These are phyloP conservation scores for Phialocephala sp. DNA, from an alignment of 2,329 filamentous ascomycete species.

Conservation along the genomic window DNA sequence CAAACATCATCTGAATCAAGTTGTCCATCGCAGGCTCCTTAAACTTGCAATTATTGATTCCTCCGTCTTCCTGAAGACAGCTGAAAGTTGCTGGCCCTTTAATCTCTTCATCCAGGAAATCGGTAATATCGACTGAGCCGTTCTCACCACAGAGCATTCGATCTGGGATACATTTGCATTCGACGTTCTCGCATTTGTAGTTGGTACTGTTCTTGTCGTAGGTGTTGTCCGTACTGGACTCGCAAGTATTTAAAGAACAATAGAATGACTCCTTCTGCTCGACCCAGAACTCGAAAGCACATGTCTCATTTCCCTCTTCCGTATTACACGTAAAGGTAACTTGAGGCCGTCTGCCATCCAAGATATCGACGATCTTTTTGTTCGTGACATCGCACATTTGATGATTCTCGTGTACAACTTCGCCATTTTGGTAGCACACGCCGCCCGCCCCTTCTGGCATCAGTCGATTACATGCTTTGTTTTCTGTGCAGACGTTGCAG, in stretches of 20 bases:
- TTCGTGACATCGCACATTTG: constrained; percentile 99
- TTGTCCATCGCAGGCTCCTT: constrained; percentile 92
- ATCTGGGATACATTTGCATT: constrained; percentile 86
- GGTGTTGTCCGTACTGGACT: constrained; percentile 71
- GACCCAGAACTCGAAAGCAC: constrained; percentile 85
- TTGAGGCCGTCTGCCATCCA: constrained; percentile 85
- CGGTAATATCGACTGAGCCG: constrained; percentile 88
- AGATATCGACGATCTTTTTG: constrained; percentile 84
- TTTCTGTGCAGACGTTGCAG: constrained; percentile 90
- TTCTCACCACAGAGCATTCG: constrained; percentile 93
- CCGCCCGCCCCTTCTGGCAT: constrained; percentile 84
- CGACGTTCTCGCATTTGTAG: constrained; percentile 84
- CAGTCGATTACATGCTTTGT: constrained; percentile 84
- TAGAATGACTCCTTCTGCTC: constrained; percentile 95
- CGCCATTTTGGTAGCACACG: constrained; percentile 89
- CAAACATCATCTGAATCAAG: constrained; percentile 86
- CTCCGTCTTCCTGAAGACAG: constrained; percentile 70
- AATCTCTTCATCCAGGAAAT: constrained; percentile 84
- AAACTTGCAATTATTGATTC: constrained; percentile 74
- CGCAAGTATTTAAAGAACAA: constrained; percentile 84
- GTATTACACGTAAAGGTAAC: constrained; percentile 92
- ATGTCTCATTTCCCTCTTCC: constrained; percentile 64
- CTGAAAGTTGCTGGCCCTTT: constrained; percentile 86
- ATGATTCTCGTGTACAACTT: constrained; percentile 92
- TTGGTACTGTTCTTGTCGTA: constrained; percentile 78